Base-by-base conservation (phyloP, 179 eudicot species). In the Actinidia polygama region DNA sequence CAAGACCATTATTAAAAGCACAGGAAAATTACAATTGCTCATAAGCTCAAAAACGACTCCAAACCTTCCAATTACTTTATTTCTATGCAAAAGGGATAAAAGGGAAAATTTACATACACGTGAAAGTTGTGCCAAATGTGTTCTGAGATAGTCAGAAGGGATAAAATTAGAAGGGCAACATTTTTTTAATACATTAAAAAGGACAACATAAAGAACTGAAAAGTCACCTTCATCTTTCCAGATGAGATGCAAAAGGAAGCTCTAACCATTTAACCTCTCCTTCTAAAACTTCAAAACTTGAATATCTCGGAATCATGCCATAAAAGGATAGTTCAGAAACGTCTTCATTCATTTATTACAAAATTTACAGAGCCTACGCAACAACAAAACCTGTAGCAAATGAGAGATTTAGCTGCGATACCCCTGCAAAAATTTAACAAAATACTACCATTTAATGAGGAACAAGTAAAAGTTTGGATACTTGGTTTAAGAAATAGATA, bases 341-440 rank as follows among this genome's bases (percentile, higher is more conserved):
- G 75, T 68, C 67, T n/a, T n/a, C n/a, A 10, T n/a, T 54, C 6
- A 47, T 58, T 80, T 80, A 71, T 80, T 80, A 68, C 83, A 80
- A 73, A 80, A 57, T 80, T 72, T 57, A 80, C 69, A 80, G 15
- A 54, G 15, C 77, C 82, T 79, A 62, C 46, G 24, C 10, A 49
- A 47, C 21, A 4, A 44, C n/a, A 53, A 78, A 46, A 62, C 36
- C 69, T 62, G 46, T 36, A 47, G 58, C 53, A n/a, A 62, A 78
- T 14, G 71, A 63, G 73, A 63, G 72, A 64, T 46, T 62, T 78
- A 78, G 59, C 58, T 64, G 59, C 59, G 24, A 6, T 10, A 51
- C 67, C 81, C 73, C 73, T 68, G 59, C 53, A 80, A 53, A 57
- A 26, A n/a, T n/a, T 69, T 14, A n/a, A 68, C 26, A 80, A 69